Evolutionary conservation across 192 early-diverging fungal species (phyloP).

Genomic region (Backusella luteola): DNA sequence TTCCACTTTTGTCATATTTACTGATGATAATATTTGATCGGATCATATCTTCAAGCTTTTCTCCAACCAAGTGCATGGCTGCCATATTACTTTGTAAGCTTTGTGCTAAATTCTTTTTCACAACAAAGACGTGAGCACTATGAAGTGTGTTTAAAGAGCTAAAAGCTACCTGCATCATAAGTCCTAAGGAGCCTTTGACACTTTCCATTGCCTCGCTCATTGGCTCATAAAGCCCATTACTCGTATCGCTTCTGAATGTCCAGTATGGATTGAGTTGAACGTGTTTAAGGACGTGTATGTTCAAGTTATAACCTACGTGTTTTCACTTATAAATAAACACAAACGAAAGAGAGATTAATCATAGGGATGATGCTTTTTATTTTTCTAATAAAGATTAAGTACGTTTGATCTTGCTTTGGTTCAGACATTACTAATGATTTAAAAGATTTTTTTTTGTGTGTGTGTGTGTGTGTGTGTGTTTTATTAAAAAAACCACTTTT

Average conservation of each 20-base stretch:
- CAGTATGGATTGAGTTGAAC: neutral
- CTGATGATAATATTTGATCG: neutral
- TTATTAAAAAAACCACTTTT: too few relatives aligned
- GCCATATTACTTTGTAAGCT: neutral
- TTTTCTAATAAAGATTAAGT: neutral
- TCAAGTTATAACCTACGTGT: neutral
- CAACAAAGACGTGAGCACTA: neutral
- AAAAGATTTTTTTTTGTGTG: neutral
- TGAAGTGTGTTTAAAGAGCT: neutral
- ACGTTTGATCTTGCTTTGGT: too few relatives aligned
- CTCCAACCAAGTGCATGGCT: neutral
- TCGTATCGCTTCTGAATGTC: neutral
- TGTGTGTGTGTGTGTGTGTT: too few relatives aligned
- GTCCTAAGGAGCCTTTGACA: neutral
- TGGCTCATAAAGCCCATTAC: neutral
- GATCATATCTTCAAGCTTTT: neutral
- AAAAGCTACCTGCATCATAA: neutral
- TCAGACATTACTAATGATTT: too few relatives aligned
- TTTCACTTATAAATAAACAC: neutral
- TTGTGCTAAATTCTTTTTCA: neutral
- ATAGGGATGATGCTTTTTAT: neutral
- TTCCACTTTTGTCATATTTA: neutral
- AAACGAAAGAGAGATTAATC: neutral
- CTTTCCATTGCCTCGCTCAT: neutral
- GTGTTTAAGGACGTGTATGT: neutral